These are phyloP conservation scores for Apiotrichum siamense DNA, from an alignment of 1,284 basidiomycete genomes.

Conservation along the genomic window DNA sequence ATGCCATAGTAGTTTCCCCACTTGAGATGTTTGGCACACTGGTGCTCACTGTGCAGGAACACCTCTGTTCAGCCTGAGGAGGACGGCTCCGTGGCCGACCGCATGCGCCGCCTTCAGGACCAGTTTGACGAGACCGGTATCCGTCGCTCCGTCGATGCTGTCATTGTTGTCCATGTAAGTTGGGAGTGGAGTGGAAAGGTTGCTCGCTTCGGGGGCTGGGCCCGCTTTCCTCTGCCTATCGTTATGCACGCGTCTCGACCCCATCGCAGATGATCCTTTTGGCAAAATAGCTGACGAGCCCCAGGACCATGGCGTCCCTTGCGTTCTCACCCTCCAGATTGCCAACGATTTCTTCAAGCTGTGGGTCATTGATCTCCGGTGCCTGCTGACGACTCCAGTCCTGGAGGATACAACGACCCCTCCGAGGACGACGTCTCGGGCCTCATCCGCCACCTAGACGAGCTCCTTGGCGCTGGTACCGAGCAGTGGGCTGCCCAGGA, in stretches of 20 bases:
- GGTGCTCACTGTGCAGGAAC: conserved; percentile 7
- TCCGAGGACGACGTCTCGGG: conserved; percentile 89
- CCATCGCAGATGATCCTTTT: not conserved
- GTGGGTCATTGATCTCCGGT: conserved; percentile 52
- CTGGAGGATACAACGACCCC: conserved; percentile 96
- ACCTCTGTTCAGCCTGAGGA: conserved; percentile 78
- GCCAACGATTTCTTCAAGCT: conserved; percentile 98
- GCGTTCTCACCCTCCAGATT: conserved; percentile 95
- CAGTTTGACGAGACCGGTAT: conserved; percentile 96
- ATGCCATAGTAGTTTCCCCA: not conserved
- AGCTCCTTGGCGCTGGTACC: conserved; percentile 66
- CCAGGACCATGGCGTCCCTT: conserved; percentile 79
- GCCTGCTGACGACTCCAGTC: conserved; percentile 52
- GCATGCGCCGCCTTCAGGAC: conserved; percentile 81
- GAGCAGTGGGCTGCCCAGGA: conserved; percentile 49
- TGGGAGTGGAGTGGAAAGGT: not conserved
- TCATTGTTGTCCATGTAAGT: conserved; percentile 78
- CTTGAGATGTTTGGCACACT: not conserved
- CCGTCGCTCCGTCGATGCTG: conserved; percentile 90
- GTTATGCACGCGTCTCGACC: too few relatives aligned
- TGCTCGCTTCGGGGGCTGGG: too few relatives aligned
- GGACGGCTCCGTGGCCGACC: conserved; percentile 85
- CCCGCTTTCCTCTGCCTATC: too few relatives aligned
- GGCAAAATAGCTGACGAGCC: not conserved
- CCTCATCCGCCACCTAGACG: conserved; percentile 77